Percentiles rank a stretch among this genome's conserved stretches.
These are phyloP conservation scores for Lactifluus rugatus DNA, from an alignment of 768 basidiomycete genomes.

Conservation along the genomic window DNA sequence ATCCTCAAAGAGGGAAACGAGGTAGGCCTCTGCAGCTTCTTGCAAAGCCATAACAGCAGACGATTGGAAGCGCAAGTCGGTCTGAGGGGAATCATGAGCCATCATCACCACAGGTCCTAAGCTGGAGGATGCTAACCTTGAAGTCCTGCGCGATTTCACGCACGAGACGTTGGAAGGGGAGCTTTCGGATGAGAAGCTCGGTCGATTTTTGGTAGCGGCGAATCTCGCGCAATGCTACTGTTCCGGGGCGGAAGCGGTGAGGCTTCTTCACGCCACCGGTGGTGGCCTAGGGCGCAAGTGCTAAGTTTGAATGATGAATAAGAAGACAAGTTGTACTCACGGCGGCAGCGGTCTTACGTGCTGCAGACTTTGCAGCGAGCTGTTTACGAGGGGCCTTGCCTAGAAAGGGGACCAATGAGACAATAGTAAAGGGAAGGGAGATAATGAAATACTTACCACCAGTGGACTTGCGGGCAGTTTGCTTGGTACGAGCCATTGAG, in stretches of 20 bases:
- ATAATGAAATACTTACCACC: slow-evolving; percentile 38
- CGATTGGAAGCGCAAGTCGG: slow-evolving; percentile 55
- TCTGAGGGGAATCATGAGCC: slow-evolving; percentile 23
- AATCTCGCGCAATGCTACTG: slow-evolving; percentile 32
- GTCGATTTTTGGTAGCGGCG: slow-evolving; percentile 34
- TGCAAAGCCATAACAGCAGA: slow-evolving; percentile 55
- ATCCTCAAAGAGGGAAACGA: slow-evolving; percentile 36
- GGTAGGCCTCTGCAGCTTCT: slow-evolving; percentile 44
- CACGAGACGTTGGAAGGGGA: slow-evolving; percentile 58
- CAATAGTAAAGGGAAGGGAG: neutral
- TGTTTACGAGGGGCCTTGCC: slow-evolving; percentile 64
- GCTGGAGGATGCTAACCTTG: slow-evolving; percentile 31
- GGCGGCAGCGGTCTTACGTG: slow-evolving; percentile 50
- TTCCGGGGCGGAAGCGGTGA: slow-evolving; percentile 32
- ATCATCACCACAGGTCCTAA: neutral
- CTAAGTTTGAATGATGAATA: neutral
- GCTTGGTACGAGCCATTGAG: slow-evolving; percentile 64
- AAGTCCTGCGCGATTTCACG: slow-evolving; percentile 60
- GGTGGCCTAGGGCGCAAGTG: slow-evolving; percentile 23
- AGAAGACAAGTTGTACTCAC: neutral
- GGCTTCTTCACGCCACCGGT: slow-evolving; percentile 63
- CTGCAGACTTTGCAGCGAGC: slow-evolving; percentile 53
- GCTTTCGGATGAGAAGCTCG: slow-evolving; percentile 36
- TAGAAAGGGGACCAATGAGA: slow-evolving; percentile 12
- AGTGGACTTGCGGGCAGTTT: slow-evolving; percentile 70